Percentiles rank a stretch among this genome's conserved stretches.
Evolutionary conservation across 306 rosid genomes (phyloP).

Genomic region (Pachyrhizus erosus): DNA sequence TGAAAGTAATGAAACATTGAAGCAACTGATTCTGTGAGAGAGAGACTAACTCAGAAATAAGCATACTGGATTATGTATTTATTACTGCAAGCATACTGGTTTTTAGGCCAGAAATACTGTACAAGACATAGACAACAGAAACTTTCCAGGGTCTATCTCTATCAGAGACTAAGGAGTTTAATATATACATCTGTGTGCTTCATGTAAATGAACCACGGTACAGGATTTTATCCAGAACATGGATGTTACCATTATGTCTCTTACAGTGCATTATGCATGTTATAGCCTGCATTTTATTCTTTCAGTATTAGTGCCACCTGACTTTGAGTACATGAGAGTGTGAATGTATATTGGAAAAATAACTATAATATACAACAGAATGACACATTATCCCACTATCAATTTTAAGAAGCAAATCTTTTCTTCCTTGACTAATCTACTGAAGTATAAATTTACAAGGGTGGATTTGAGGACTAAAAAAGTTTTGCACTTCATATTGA

Average conservation of each 20-base stretch:
- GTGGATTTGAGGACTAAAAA: slow-evolving; percentile 25
- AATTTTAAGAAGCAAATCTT: background rate
- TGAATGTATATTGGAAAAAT: background rate
- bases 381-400: background rate
- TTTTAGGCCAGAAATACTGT: background rate
- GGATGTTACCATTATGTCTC: slow-evolving; percentile 16
- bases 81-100: background rate
- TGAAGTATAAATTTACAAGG: slow-evolving; percentile 17
- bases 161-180: background rate
- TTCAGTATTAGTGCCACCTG: slow-evolving; percentile 1
- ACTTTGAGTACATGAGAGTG: background rate
- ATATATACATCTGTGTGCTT: background rate
- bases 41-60: background rate
- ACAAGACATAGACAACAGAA: background rate
- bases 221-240: background rate
- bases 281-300: slow-evolving; percentile 7
- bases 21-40: slow-evolving; percentile 8
- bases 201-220: background rate
- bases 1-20: slow-evolving; percentile 31
- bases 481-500: slow-evolving; percentile 27
- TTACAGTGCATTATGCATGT: background rate
- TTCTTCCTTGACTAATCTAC: background rate
- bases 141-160: background rate
- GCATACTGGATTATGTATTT: background rate
- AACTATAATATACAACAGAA: slow-evolving; percentile 5